Evolutionary conservation across 2,329 filamentous ascomycete species (phyloP), one percentile per base, ranked within the genome.

Genomic region (Hymenoscyphus occultus): DNA sequence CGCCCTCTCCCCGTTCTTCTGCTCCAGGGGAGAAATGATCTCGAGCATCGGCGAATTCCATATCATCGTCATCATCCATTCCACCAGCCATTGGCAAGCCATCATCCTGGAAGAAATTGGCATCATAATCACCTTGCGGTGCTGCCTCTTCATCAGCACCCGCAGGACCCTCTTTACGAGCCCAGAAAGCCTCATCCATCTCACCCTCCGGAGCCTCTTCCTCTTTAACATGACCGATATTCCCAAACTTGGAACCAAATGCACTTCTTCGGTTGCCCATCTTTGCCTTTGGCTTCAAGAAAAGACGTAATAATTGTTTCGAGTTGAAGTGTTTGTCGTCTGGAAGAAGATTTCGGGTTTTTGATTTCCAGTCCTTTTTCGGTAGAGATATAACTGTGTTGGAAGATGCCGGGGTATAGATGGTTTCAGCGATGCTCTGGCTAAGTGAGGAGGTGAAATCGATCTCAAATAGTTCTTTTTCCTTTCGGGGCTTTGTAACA

Each of bases 271-370:
- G 85, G 64, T 87, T 86, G 56, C 90, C 88, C 77, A 97, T 85
- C 54, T 90, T 89, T 12, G 93, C 92, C 76, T 93, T 96, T 35
- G 95, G 95, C 77, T 99, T 99, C 35, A 98, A 83, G 83, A 98
- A 99, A 1, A 99, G 84, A 60, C 88, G 90, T 6, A 98, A 82
- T 0, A 99, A 82, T 70, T 96, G 92, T 74, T 90, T 91, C 9
- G 94, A 98, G 80, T 93, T 97, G 81, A 99, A 98, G 76, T 98
- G 93, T 78, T 97, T 97, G 79, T 99, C 95, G 74, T 99, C 95
- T 2, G 96, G 94, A 4, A 99, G 86, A 2, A 99, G 84, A 75
- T 99, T 97, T 59, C 92, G 86, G 1, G 90, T 93, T 78, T 96
- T 97, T 48, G 92, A 95, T 77, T 92, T 95, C 92, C 94, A 96